Evolutionary conservation across 495 filamentous ascomycete species (phyloP), one percentile per base, ranked within the genome.

Genomic region (Penicillium paradoxum): DNA sequence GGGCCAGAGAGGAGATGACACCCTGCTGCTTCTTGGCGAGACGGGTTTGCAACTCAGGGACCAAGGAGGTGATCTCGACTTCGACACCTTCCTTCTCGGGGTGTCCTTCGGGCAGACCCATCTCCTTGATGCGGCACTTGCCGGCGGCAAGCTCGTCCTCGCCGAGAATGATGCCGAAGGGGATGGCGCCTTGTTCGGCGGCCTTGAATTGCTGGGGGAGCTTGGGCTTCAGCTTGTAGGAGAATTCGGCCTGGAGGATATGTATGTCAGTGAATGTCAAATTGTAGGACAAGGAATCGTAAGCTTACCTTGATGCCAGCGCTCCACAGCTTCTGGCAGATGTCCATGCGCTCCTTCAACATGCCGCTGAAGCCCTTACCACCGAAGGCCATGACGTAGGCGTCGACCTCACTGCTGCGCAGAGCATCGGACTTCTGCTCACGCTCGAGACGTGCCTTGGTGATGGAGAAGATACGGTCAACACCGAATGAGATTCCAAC

Each of bases 401-500:
- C 88, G 64, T 95, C 89, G 1, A 90, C 83, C 67, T 96, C 89
- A 57, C 83, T 91, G 45, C 70, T 78, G 43, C 85, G 83, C 36
- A 85, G 65, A 13, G 64, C 58, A 21, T 73, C 69, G 8, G 68
- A 56, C 21, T 49, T 66, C 57, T 81, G 77, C 57, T 86, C 79
- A 44, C 78, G 76, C 57, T 79, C 82, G 66, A 85, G 78, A n/a
- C 83, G 79, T 9, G 87, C 84, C 70, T 91, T 89, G 32, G 82
- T 89, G 69, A 97, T 89, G 42, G 86, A 88, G 73, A 95, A 96
- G 60, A 97, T 97, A 45, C 91, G 86, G 70, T 97, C 92, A 17
- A 96, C 88, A 46, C 92, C 92, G 67, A 97, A 96, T 10, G 90
- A 95, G 56, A 97, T 88, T 54, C 92, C 91, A 6, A 96, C 89